phyloP scores from a whole-genome alignment of 2,329 filamentous ascomycete genomes.

The Aspergillus novoparasiticus region DNA sequence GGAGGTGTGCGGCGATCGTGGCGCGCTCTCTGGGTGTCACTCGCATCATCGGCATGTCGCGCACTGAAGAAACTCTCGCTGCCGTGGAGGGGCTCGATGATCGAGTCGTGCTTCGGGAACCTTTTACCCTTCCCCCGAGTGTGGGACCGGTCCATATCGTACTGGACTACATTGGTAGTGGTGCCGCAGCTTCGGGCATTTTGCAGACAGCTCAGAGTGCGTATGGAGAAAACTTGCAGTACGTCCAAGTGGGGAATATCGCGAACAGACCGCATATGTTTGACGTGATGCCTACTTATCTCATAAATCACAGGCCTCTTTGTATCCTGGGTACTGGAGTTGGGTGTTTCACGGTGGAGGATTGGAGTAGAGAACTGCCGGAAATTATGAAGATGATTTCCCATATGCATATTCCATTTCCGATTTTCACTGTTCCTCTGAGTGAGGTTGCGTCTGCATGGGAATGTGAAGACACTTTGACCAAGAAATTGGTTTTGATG shows the following conservation, averaged over 20 bases:
- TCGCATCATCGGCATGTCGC: slow-evolving; percentile 3
- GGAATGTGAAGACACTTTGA: neutral
- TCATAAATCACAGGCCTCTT: slow-evolving; percentile 8
- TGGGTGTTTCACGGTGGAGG: slow-evolving; percentile 3
- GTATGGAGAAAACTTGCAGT: slow-evolving; percentile 5
- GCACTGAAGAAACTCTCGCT: neutral
- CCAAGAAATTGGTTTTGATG: slow-evolving; percentile 1
- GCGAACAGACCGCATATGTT: neutral
- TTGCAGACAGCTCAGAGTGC: neutral
- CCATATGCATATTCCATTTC: neutral
- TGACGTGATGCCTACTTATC: neutral
- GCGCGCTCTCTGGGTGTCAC: slow-evolving; percentile 4
- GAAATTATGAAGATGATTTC: neutral
- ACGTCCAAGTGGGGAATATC: neutral
- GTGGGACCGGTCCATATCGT: slow-evolving; percentile 4
- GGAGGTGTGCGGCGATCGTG: slow-evolving; percentile 1
- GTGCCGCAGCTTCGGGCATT: neutral
- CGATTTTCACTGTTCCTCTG: neutral
- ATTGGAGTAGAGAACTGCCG: slow-evolving; percentile 5
- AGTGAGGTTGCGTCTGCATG: neutral
- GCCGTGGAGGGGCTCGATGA: slow-evolving; percentile 6
- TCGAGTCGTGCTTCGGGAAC: neutral
- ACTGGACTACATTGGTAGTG: slow-evolving; percentile 5
- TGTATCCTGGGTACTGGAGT: slow-evolving; percentile 5
- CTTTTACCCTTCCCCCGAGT: neutral